Conservation (phyloP, 352 stramenopile species). For the Globisporangium nagaii region DNA sequence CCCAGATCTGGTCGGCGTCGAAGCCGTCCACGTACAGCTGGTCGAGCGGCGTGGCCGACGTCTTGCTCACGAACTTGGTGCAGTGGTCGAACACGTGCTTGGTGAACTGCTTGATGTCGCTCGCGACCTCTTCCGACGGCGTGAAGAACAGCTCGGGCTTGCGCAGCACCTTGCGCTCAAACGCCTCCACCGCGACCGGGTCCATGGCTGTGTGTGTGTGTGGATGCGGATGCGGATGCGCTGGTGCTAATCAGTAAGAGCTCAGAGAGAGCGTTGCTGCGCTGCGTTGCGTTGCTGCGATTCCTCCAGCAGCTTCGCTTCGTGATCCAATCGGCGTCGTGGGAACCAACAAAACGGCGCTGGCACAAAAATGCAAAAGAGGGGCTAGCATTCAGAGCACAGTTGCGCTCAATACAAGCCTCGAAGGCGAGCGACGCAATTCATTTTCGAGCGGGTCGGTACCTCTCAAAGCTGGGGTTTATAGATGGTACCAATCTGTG, state of each 20-base stretch:
- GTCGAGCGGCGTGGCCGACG: conserved; percentile 40
- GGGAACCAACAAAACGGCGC: conserved; percentile 5
- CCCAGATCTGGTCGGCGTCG: conserved; percentile 81
- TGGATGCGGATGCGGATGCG: neutral
- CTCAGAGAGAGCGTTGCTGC: neutral
- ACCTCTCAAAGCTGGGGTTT: no score
- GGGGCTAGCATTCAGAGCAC: no score
- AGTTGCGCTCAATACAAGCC: neutral
- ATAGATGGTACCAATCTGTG: no score
- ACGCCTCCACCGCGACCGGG: conserved; percentile 45
- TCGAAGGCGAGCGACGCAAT: no score
- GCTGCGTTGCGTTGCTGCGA: neutral
- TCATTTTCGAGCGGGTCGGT: no score
- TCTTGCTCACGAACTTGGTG: conserved; percentile 51
- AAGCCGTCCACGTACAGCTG: conserved; percentile 82
- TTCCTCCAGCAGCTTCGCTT: neutral
- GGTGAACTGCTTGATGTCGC: conserved; percentile 63
- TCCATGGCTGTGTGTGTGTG: conserved; percentile 31
- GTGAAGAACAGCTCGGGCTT: conserved; percentile 84
- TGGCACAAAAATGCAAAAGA: no score
- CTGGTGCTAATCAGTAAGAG: neutral
- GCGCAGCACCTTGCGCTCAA: conserved; percentile 63
- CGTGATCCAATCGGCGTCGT: conserved; percentile 5
- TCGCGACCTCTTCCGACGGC: conserved; percentile 53
- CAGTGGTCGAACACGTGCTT: conserved; percentile 81